These are phyloP conservation scores for Botrytis deweyae DNA, from an alignment of 2,329 filamentous ascomycete genomes.

Conservation along the genomic window DNA sequence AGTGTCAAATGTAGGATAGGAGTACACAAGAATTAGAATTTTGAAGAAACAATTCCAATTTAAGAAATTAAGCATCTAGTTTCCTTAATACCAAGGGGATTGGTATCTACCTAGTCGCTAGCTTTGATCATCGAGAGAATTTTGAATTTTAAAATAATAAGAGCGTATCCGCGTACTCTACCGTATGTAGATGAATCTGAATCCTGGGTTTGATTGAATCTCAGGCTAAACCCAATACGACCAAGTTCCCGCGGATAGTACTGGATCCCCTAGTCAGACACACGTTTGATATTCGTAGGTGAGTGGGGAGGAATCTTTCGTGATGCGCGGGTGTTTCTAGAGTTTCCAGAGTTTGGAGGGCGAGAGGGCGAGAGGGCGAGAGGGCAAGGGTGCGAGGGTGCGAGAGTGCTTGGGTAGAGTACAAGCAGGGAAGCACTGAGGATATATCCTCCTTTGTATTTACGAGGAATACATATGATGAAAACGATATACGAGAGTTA, in stretches of 20 bases:
- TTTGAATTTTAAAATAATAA: neutral
- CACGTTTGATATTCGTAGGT: conserved; percentile 14
- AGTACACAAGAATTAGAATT: neutral
- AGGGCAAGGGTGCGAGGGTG: too few relatives aligned
- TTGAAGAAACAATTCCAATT: neutral
- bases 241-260: neutral
- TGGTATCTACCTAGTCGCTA: neutral
- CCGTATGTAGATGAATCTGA: neutral
- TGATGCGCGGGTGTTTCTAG: neutral
- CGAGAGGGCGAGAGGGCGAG: too few relatives aligned
- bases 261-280: neutral
- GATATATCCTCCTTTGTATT: too few relatives aligned
- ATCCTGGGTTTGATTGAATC: neutral
- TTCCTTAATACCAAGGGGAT: neutral
- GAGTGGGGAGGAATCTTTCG: neutral
- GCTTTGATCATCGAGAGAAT: neutral
- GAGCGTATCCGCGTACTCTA: neutral
- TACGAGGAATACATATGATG: neutral
- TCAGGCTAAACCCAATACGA: neutral
- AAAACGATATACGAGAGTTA: neutral
- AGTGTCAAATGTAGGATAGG: neutral
- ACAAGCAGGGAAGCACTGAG: too few relatives aligned
- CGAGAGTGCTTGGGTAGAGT: too few relatives aligned
- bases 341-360: neutral
- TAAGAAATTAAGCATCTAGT: neutral